These are phyloP conservation scores for Maudiozyma humilis DNA, from an alignment of 1,139 yeast genomes.

Conservation along the genomic window DNA sequence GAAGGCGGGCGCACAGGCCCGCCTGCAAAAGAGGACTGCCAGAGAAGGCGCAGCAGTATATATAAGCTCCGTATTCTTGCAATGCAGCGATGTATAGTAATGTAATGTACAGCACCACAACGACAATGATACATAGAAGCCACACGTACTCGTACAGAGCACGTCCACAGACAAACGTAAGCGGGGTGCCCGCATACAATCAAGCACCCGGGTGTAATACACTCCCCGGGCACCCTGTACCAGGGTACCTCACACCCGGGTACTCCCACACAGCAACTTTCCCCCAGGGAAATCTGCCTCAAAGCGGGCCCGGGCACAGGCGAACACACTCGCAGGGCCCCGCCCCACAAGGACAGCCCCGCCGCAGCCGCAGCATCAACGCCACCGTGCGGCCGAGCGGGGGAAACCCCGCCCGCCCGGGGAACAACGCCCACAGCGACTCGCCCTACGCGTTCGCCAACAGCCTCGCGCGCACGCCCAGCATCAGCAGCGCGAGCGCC, in stretches of 20 bases:
- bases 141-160: neutral
- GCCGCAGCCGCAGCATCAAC: too few relatives aligned
- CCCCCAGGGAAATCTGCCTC: neutral
- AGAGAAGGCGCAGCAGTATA: too few relatives aligned
- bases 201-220: too few relatives aligned
- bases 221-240: too few relatives aligned
- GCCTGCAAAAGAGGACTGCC: too few relatives aligned
- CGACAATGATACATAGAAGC: neutral
- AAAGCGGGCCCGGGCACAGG: neutral
- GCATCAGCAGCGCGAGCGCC: neutral
- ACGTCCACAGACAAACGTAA: neutral
- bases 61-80: too few relatives aligned
- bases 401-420: neutral
- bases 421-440: neutral
- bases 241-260: too few relatives aligned
- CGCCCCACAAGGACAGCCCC: neutral
- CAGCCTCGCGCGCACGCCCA: neutral
- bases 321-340: neutral
- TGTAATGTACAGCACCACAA: neutral
- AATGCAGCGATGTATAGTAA: too few relatives aligned
- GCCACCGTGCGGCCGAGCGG: too few relatives aligned
- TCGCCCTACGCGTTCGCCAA: slow-evolving; percentile 3
- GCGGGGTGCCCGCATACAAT: too few relatives aligned
- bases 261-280: too few relatives aligned
- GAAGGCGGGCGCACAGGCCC: too few relatives aligned